Evolutionary conservation across 768 basidiomycete genomes (phyloP).

Genomic region (Psilocybe azurescens): DNA sequence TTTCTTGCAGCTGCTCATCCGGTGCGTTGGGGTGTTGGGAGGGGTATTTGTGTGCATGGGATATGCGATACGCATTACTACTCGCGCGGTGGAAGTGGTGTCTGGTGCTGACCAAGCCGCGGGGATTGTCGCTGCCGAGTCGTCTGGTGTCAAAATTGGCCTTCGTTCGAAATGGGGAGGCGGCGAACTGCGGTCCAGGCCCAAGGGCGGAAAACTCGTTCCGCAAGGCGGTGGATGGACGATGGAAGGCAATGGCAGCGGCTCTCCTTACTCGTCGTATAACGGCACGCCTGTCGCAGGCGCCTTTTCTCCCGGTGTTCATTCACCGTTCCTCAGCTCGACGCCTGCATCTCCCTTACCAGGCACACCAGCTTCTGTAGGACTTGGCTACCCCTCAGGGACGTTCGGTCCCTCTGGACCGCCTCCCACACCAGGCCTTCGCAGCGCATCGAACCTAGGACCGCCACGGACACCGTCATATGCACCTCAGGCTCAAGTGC

Average conservation of each 20-base stretch:
- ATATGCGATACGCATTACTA: constrained; percentile 71
- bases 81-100: constrained; percentile 71
- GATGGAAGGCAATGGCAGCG: constrained; percentile 49
- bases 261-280: constrained; percentile 41
- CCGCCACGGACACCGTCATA: constrained; percentile 16
- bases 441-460: constrained; percentile 11
- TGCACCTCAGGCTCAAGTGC: background rate
- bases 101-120: constrained; percentile 52
- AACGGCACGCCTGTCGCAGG: constrained; percentile 36
- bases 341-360: constrained; percentile 22
- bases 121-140: constrained; percentile 68
- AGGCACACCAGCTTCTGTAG: constrained; percentile 23
- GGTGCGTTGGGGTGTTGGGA: constrained; percentile 91
- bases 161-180: constrained; percentile 75
- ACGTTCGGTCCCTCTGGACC: constrained; percentile 4
- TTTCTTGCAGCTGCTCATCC: constrained; percentile 81
- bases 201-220: constrained; percentile 47
- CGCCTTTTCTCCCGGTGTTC: constrained; percentile 30
- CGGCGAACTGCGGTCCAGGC: constrained; percentile 62
- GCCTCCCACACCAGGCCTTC: constrained; percentile 18
- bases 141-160: constrained; percentile 58
- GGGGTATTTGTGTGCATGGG: constrained; percentile 88
- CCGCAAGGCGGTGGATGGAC: constrained; percentile 67
- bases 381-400: constrained; percentile 11
- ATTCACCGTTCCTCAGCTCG: constrained; percentile 36